These are phyloP conservation scores for Solanum dulcamara DNA, from an alignment of 257 asterid genomes.

Conservation along the genomic window DNA sequence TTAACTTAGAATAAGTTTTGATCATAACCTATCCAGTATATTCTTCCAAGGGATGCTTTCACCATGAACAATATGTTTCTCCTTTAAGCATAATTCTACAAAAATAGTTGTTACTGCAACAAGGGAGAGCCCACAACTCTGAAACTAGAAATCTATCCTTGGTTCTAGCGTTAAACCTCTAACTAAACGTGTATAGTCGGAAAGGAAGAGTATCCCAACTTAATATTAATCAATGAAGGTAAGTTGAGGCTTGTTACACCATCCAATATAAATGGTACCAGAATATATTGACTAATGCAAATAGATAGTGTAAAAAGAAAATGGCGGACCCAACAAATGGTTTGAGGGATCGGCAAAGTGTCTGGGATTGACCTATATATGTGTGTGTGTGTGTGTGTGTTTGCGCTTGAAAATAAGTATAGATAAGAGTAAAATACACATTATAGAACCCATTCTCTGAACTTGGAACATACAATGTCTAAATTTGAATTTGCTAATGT, in stretches of 20 bases:
- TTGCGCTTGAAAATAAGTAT: neutral
- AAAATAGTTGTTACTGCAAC: neutral
- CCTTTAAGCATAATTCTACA: neutral
- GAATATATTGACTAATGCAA: neutral
- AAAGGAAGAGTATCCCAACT: neutral
- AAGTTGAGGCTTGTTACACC: neutral
- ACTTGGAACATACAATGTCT: neutral
- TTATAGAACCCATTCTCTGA: neutral
- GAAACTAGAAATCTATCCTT: neutral
- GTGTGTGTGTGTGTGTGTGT: too few relatives aligned
- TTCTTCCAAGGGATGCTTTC: neutral
- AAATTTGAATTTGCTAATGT: neutral
- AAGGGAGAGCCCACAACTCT: neutral
- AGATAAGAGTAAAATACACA: neutral
- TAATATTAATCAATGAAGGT: neutral
- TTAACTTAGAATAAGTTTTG: neutral
- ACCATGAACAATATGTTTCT: neutral
- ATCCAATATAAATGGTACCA: neutral
- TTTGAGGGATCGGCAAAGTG: neutral
- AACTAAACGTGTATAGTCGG: neutral
- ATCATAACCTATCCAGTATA: neutral
- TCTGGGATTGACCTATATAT: neutral
- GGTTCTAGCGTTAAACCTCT: neutral
- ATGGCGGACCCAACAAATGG: neutral
- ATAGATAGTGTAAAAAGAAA: neutral